Evolutionary conservation across 306 rosid species (phyloP), one percentile per base, ranked within the genome.

Genomic region (Potentilla sterilis): DNA sequence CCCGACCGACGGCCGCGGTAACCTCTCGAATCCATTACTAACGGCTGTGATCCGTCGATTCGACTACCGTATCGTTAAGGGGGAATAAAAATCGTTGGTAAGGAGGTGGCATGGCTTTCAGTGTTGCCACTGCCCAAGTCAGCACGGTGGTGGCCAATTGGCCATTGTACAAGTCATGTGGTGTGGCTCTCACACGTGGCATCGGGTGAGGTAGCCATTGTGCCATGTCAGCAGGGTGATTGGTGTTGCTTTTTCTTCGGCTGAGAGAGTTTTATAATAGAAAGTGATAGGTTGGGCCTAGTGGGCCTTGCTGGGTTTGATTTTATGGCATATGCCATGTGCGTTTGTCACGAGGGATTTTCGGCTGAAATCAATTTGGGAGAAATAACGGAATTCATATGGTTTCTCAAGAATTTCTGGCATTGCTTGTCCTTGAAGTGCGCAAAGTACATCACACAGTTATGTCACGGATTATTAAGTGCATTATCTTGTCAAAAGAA

Each of bases 281-380:
- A 2, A 43, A 7, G 24, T 3, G 54, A 11, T 73, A 24, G 41
- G 21, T 18, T 41, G 90, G 86, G 38, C 88, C 96, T 70, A 85
- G 88, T 54, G 69, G 57, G 72, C 71, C 65, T 43, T 24, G 43
- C 10, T 37, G 7, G 63, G 86, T 79, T 91, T 91, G 91, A 91
- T 63, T 88, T 87, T 88, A 73, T 37, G 75, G 70, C 87, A 46
- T 7, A 43, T 11, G 70, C 90, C 68, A 91, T 82, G 93, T 88
- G 96, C 86, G 71, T 48, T 28, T 81, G 85, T 82, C 86, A 79
- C 78, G 49, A 42, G 24, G 66, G 38, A 68, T 66, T 69, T 75
- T 74, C 14, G 69, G 34, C 32, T 22, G 32, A 21, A 48, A 47
- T 78, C 42, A 14, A 48, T 62, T 37, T 55, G 2, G 14, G 24